Percentiles rank a stretch among this genome's conserved stretches.
Conservation (phyloP, 106 monocot species). For the Acorus gramineus region DNA sequence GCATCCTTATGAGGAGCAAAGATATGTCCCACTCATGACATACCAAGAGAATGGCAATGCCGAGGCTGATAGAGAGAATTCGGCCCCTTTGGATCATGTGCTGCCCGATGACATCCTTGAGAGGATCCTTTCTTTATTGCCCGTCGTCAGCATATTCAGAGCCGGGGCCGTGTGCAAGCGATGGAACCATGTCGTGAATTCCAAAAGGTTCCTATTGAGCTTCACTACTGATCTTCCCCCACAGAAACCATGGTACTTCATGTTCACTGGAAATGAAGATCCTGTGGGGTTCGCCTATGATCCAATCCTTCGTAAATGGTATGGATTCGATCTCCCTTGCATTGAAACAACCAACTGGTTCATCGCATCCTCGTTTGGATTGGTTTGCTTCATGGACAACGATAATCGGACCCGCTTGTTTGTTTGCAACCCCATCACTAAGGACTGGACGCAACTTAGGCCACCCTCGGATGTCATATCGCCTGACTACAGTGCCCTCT, state of each 20-base stretch:
- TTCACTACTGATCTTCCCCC: constrained; percentile 10
- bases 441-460: constrained; percentile 42
- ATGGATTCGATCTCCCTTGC: constrained; percentile 64
- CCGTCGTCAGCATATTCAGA: constrained; percentile 49
- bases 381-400: constrained; percentile 87
- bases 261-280: constrained; percentile 61
- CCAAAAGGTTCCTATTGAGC: constrained; percentile 40
- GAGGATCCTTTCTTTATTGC: constrained; percentile 62
- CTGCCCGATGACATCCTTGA: constrained; percentile 82
- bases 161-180: constrained; percentile 70
- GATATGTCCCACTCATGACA: too few relatives aligned
- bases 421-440: constrained; percentile 78
- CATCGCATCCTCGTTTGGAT: constrained; percentile 57
- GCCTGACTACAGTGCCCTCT: constrained; percentile 68
- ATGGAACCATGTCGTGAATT: constrained; percentile 55
- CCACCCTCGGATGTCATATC: constrained; percentile 38
- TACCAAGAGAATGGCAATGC: too few relatives aligned
- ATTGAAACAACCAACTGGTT: constrained; percentile 71
- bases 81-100: constrained; percentile 29
- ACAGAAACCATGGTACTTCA: constrained; percentile 92
- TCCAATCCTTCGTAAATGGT: constrained; percentile 68
- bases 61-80: too few relatives aligned
- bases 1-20: too few relatives aligned
- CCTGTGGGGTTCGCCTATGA: constrained; percentile 67
- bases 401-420: constrained; percentile 54